Base-by-base conservation (phyloP, 176 grass and related monocot genomes). In the Dendrocalamus sinicus region DNA sequence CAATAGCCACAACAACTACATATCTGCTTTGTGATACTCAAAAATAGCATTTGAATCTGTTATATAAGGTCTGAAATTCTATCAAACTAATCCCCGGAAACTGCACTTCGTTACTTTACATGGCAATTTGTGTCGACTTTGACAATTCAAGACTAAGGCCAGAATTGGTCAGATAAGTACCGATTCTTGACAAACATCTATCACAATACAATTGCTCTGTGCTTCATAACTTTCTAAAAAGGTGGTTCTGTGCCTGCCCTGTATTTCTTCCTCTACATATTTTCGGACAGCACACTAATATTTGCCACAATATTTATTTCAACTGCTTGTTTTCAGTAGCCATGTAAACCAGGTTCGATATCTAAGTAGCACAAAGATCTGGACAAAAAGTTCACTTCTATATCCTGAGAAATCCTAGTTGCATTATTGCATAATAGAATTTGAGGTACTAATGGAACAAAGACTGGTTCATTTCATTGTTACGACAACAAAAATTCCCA, bases 371-470 rank as follows among this genome's bases (percentile, higher is more conserved):
- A 60, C 32, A 40, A 76, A 76, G 39, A 76, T 58, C 10, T 12
- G 11, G n/a, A 58, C 32, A 7, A 1, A 40, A 6, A 76, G 19
- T 37, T 58, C 9, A 40, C 11, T 22, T 39, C 51, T 76, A 11
- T 78, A 78, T 78, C 55, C 19, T 45, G 22, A 78, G 45, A 15
- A 17, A 77, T n/a, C 22, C 54, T 28, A 28, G 76, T 78, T 63
- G n/a, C n/a, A 78, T 44, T 60, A 60, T 77, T 60, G 55, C 58
- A 62, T 14, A 7, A 19, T 6, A 26, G 55, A 78, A 17, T 9
- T 44, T 40, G 75, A 63, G 39, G 39, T 62, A 62, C 8, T 46
- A 78, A 12, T 63, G 13, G 14, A 23, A 20, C 4, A 20, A 63
- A 45, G n/a, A 47, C 4, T 8, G 0, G 23, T 23, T 11, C 55